phyloP scores from a whole-genome alignment of 1,284 basidiomycete species.

The Malassezia arunalokei region DNA sequence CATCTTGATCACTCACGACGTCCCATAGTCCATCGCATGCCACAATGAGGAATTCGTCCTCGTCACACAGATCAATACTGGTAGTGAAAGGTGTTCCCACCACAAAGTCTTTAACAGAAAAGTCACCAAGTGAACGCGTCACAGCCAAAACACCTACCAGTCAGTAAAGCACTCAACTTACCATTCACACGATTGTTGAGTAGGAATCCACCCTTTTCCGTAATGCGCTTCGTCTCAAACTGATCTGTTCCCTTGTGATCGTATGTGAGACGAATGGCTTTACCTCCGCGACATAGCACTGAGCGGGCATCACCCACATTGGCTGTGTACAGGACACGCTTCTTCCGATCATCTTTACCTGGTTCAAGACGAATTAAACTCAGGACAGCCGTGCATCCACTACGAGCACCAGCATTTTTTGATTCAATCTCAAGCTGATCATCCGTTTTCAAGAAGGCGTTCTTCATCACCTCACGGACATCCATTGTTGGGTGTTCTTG shows the following conservation, averaged over 20 bases:
- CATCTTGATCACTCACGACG: slow-evolving; percentile 79
- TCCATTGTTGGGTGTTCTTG: slow-evolving; percentile 50
- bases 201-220: slow-evolving; percentile 92
- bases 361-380: slow-evolving; percentile 92
- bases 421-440: slow-evolving; percentile 65
- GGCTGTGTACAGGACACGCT: slow-evolving; percentile 78
- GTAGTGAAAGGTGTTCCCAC: slow-evolving; percentile 97
- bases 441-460: slow-evolving; percentile 87
- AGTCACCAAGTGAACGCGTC: slow-evolving; percentile 87
- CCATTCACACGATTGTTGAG: slow-evolving; percentile 96
- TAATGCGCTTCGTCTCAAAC: slow-evolving; percentile 93
- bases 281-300: slow-evolving; percentile 71
- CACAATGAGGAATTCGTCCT: slow-evolving; percentile 87
- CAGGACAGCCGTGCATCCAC: slow-evolving; percentile 94
- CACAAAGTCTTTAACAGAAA: slow-evolving; percentile 98
- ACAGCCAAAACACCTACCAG: slow-evolving; percentile 65
- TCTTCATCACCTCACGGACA: slow-evolving; percentile 80
- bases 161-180: background rate
- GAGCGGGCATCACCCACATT: slow-evolving; percentile 90
- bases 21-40: slow-evolving; percentile 99
- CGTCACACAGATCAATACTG: slow-evolving; percentile 75
- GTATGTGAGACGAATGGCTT: slow-evolving; percentile 85
- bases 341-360: slow-evolving; percentile 31
- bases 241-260: slow-evolving; percentile 97
- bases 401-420: slow-evolving; percentile 78